Conservation (phyloP, 352 stramenopile species). For the Pythium grandisporangium region DNA sequence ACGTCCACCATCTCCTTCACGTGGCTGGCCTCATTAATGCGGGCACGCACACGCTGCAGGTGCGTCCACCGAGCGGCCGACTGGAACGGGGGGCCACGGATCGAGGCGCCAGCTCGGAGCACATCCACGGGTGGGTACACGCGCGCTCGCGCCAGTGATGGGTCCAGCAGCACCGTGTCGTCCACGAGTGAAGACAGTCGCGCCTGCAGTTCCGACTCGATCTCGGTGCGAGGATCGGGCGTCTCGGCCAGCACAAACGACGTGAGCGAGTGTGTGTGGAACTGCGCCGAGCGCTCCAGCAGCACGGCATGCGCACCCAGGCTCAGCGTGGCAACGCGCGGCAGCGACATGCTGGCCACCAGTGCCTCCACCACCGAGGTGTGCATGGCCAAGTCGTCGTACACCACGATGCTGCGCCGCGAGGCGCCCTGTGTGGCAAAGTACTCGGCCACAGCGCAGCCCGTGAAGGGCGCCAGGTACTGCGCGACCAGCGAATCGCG, state of each 20-base stretch:
- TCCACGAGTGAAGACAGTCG: constrained; percentile 63
- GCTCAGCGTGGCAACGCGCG: constrained; percentile 44
- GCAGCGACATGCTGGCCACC: constrained; percentile 61
- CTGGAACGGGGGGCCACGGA: constrained; percentile 70
- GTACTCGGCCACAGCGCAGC: constrained; percentile 64
- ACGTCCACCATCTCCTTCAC: constrained; percentile 55
- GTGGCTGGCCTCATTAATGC: constrained; percentile 50
- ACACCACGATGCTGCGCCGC: constrained; percentile 55
- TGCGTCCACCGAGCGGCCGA: constrained; percentile 60
- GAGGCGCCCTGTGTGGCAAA: constrained; percentile 46
- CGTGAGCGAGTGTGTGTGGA: constrained; percentile 45
- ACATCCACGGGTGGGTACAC: constrained; percentile 73
- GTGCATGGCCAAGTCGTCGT: constrained; percentile 72
- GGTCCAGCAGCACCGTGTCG: constrained; percentile 48
- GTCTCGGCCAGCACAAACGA: constrained; percentile 58
- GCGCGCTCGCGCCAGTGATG: constrained; percentile 27
- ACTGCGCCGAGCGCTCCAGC: constrained; percentile 72
- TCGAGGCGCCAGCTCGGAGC: constrained; percentile 40
- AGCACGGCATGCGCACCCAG: constrained; percentile 59
- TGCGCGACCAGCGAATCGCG: constrained; percentile 66
- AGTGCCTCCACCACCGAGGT: constrained; percentile 63
- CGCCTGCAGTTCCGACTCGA: constrained; percentile 52
- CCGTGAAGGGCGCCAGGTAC: constrained; percentile 74
- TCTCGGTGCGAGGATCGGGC: constrained; percentile 31
- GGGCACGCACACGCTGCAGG: constrained; percentile 43